A percentile compares a stretch with the other conserved stretches of the same genome.
phyloP scores from a whole-genome alignment of 208 protist species.

The Borovskyia barvae region DNA sequence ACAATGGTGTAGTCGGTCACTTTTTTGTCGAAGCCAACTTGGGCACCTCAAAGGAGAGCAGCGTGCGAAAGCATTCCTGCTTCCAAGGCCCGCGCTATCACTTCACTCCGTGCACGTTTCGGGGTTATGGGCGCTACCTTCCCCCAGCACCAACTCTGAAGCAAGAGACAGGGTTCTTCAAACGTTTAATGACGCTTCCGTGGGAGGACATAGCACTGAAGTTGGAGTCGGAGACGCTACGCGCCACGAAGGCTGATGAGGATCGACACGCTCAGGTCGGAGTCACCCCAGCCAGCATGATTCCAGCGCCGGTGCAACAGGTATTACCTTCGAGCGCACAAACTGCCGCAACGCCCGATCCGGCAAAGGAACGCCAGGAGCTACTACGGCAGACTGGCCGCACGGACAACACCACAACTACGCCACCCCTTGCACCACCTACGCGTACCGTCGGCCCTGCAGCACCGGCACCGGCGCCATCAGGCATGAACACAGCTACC shows the following conservation, averaged over 20 bases:
- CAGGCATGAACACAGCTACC: background rate
- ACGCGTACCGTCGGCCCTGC: background rate
- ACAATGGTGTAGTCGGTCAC: constrained; percentile 61
- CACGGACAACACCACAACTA: background rate
- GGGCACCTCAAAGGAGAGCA: constrained; percentile 29
- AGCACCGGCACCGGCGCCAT: background rate
- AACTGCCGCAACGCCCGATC: constrained; percentile 4
- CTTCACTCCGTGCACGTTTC: constrained; percentile 62
- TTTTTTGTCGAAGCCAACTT: constrained; percentile 57
- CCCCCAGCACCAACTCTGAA: constrained; percentile 70
- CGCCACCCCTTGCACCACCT: background rate
- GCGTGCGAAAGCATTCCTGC: constrained; percentile 33
- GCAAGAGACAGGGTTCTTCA: constrained; percentile 81
- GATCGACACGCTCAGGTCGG: background rate
- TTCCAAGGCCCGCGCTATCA: constrained; percentile 34
- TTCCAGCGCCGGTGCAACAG: background rate
- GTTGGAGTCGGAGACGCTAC: constrained; percentile 65
- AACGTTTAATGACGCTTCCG: constrained; percentile 75
- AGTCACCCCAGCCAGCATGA: background rate
- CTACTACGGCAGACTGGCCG: constrained; percentile 16
- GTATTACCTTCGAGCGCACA: background rate
- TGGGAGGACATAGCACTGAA: constrained; percentile 80
- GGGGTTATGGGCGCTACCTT: constrained; percentile 55
- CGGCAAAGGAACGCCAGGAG: constrained; percentile 30
- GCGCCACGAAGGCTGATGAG: constrained; percentile 17